A percentile compares a stretch with the other conserved stretches of the same genome.
These are phyloP conservation scores for Antrodiella citrinella DNA, from an alignment of 768 basidiomycete genomes.

Conservation along the genomic window DNA sequence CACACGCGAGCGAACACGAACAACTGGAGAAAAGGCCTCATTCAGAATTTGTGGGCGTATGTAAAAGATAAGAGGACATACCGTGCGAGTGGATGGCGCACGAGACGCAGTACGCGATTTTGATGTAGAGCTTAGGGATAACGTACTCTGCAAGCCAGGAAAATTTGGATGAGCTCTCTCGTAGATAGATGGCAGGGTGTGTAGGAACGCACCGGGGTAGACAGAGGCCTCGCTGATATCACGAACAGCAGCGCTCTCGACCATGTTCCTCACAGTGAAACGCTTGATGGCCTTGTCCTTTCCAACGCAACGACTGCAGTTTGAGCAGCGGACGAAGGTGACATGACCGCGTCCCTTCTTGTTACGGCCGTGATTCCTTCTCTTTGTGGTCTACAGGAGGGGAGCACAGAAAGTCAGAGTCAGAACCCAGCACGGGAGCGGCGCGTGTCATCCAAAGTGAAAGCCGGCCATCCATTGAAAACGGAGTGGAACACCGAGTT, in stretches of 20 bases:
- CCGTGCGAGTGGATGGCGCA: slow-evolving; percentile 99
- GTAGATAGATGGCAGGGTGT: too few species aligned
- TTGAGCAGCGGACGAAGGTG: slow-evolving; percentile 92
- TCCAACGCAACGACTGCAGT: slow-evolving; percentile 95
- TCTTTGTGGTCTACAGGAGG: slow-evolving; percentile 87
- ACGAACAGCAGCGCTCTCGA: slow-evolving; percentile 95
- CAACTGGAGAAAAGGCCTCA: slow-evolving; percentile 55
- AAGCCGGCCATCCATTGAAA: slow-evolving; percentile 24
- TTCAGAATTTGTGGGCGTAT: too few species aligned
- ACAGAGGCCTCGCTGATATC: slow-evolving; percentile 96
- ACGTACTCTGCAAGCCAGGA: slow-evolving; percentile 63
- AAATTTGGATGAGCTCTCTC: not conserved
- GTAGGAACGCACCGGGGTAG: slow-evolving; percentile 67
- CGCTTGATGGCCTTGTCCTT: slow-evolving; percentile 99
- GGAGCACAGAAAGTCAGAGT: slow-evolving; percentile 14
- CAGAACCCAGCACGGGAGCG: not conserved
- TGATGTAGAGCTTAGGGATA: slow-evolving; percentile 96
- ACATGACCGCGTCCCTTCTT: slow-evolving; percentile 99
- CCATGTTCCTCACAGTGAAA: slow-evolving; percentile 99
- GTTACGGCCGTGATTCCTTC: slow-evolving; percentile 99
- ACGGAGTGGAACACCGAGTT: not conserved
- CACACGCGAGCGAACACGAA: slow-evolving; percentile 94
- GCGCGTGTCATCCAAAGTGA: slow-evolving; percentile 19
- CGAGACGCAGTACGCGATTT: slow-evolving; percentile 97
- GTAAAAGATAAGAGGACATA: slow-evolving; percentile 41